These are phyloP conservation scores for Hymenotorrendiella dingleyae DNA, from an alignment of 2,329 filamentous ascomycete genomes.

Conservation along the genomic window DNA sequence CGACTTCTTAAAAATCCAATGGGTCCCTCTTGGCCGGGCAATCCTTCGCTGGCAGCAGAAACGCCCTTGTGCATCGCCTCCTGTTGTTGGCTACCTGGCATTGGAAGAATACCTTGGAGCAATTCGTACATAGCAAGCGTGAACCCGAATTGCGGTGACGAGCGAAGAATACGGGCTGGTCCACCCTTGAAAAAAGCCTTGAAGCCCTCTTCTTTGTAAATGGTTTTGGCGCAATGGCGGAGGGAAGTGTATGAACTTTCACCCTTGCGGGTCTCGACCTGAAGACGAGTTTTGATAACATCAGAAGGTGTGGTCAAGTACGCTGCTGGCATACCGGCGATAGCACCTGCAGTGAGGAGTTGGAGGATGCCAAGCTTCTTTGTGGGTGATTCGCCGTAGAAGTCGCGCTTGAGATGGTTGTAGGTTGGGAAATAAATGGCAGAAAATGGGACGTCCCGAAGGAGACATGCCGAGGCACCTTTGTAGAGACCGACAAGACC, in stretches of 20 bases:
- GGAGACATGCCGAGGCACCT: slow-evolving; percentile 86
- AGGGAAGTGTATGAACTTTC: slow-evolving; percentile 83
- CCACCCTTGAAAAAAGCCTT: slow-evolving; percentile 98
- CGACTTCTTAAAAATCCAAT: slow-evolving; percentile 64
- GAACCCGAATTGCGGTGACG: slow-evolving; percentile 96
- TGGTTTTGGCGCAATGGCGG: slow-evolving; percentile 76
- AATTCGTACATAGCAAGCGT: slow-evolving; percentile 94
- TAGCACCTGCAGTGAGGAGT: slow-evolving; percentile 89
- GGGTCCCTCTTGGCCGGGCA: slow-evolving; percentile 28
- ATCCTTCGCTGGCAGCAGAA: slow-evolving; percentile 50
- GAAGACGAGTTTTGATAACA: slow-evolving; percentile 97
- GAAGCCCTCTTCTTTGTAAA: slow-evolving; percentile 89
- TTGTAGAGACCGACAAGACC: slow-evolving; percentile 95
- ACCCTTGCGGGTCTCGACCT: slow-evolving; percentile 95
- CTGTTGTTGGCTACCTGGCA: slow-evolving; percentile 58
- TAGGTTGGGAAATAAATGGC: slow-evolving; percentile 99
- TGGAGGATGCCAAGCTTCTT: slow-evolving; percentile 89
- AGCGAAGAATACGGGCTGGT: slow-evolving; percentile 88
- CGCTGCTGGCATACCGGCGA: slow-evolving; percentile 84
- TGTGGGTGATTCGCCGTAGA: slow-evolving; percentile 82
- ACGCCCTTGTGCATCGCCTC: slow-evolving; percentile 47
- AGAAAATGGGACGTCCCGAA: slow-evolving; percentile 96
- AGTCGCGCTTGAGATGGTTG: slow-evolving; percentile 85
- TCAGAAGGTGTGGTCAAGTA: slow-evolving; percentile 97
- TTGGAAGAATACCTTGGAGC: slow-evolving; percentile 72